Conservation (phyloP, 108 stramenopile genomes). For the Cyclotella atomus region DNA sequence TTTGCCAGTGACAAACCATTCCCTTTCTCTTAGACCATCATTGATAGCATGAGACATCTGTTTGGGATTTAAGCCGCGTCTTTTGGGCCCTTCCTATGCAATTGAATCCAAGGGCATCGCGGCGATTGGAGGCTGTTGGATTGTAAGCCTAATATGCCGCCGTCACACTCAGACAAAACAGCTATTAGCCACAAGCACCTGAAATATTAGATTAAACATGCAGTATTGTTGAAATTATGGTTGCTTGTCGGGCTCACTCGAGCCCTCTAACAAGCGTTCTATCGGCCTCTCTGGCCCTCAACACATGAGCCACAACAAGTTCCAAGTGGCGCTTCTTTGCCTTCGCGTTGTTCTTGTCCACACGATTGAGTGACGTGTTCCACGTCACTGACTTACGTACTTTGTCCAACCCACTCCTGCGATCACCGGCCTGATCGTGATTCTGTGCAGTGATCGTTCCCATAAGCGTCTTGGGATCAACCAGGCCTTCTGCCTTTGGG, state of each 20-base stretch:
- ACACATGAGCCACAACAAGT: too few relatives aligned
- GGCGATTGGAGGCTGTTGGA: too few relatives aligned
- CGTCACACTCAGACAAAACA: too few relatives aligned
- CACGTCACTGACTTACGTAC: neutral
- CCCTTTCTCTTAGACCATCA: constrained; percentile 11
- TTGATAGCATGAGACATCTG: constrained; percentile 30
- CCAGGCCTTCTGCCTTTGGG: neutral
- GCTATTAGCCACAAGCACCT: too few relatives aligned
- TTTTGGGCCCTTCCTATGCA: constrained; percentile 7
- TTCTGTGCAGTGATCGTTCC: neutral
- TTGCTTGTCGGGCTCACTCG: too few relatives aligned
- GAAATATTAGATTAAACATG: too few relatives aligned
- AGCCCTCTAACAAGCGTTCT: too few relatives aligned
- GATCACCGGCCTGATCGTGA: neutral
- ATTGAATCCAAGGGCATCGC: constrained; percentile 13
- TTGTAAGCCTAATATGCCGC: too few relatives aligned
- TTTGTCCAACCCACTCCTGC: neutral
- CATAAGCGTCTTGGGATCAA: neutral
- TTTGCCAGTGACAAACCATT: constrained; percentile 22
- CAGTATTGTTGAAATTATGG: too few relatives aligned
- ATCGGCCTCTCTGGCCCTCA: too few relatives aligned
- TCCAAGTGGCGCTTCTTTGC: neutral
- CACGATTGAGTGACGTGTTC: neutral
- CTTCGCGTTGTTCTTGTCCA: neutral
- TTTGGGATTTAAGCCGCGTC: constrained; percentile 11